A percentile compares a stretch with the other conserved stretches of the same genome.
phyloP scores from a whole-genome alignment of 164 flowering plant species.

The Annona squamosa region DNA sequence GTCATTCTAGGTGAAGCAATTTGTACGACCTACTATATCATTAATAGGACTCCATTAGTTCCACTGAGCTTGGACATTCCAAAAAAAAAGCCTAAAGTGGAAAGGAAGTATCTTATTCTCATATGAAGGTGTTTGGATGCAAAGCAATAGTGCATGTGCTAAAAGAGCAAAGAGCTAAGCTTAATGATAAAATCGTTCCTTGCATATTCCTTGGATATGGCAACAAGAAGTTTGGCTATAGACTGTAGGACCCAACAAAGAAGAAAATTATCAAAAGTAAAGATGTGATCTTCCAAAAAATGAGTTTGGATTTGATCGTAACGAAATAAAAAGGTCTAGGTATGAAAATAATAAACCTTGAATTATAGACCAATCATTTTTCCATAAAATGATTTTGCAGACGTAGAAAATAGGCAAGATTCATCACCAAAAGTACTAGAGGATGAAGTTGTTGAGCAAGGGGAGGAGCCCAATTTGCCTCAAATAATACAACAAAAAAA shows the following conservation, averaged over 20 bases:
- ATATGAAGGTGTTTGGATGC: background rate
- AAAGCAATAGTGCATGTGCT: constrained; percentile 1
- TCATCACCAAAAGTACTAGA: background rate
- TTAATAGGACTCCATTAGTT: background rate
- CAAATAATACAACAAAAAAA: background rate
- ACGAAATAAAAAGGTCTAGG: background rate
- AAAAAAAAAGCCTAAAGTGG: background rate
- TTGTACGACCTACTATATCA: background rate
- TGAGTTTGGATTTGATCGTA: background rate
- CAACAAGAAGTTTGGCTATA: background rate
- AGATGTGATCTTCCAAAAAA: constrained; percentile 1
- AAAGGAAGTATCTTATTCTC: constrained; percentile 4
- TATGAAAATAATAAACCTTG: background rate
- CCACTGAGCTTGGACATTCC: background rate
- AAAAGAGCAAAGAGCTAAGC: background rate
- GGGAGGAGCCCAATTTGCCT: background rate
- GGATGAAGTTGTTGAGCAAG: background rate
- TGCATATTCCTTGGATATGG: constrained; percentile 4
- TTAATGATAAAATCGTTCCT: background rate
- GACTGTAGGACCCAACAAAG: background rate
- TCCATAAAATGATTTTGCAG: background rate
- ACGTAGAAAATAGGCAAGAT: background rate
- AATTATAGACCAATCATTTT: background rate
- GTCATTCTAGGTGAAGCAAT: constrained; percentile 5
- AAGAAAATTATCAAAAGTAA: background rate